Evolutionary conservation across 2,329 filamentous ascomycete genomes (phyloP).

Genomic region (Colletotrichum navitas): DNA sequence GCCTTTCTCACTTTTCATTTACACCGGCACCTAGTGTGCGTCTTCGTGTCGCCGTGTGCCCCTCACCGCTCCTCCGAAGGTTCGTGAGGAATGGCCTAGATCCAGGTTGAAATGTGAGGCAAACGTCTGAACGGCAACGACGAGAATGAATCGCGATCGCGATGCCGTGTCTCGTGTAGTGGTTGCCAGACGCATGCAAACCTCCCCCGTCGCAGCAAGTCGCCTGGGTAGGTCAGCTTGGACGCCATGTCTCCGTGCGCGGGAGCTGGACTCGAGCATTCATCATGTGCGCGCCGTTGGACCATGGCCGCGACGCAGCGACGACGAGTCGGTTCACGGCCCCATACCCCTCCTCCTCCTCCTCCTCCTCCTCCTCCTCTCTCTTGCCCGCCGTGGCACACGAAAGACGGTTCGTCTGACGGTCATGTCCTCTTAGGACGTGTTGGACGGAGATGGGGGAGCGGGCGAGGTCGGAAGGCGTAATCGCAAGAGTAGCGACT

Average conservation of each 20-base stretch:
- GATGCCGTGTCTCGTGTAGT: constrained; percentile 37
- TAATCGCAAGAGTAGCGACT: constrained; percentile 30
- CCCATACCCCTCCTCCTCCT: background rate
- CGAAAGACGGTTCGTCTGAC: constrained; percentile 28
- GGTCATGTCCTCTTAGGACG: constrained; percentile 17
- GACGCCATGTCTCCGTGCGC: constrained; percentile 31
- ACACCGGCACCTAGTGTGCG: constrained; percentile 19
- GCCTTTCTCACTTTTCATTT: constrained; percentile 4
- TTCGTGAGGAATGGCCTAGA: constrained; percentile 18
- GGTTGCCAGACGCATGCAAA: constrained; percentile 36
- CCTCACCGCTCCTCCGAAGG: constrained; percentile 32
- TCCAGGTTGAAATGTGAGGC: background rate
- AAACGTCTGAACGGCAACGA: constrained; percentile 3
- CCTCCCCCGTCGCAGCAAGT: constrained; percentile 5
- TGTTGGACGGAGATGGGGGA: background rate
- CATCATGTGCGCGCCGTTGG: constrained; percentile 31
- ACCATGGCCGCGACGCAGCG: constrained; percentile 17
- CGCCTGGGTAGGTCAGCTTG: constrained; percentile 33
- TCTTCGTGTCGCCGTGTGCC: constrained; percentile 9
- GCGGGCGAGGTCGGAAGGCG: constrained; percentile 23
- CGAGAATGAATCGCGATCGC: constrained; percentile 19
- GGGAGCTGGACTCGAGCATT: constrained; percentile 12
- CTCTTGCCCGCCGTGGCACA: constrained; percentile 9
- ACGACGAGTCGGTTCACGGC: constrained; percentile 25
- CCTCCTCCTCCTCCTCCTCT: background rate